A percentile compares a stretch with the other conserved stretches of the same genome.
Conservation (phyloP, 495 filamentous ascomycete species). For the Choiromyces venosus region DNA sequence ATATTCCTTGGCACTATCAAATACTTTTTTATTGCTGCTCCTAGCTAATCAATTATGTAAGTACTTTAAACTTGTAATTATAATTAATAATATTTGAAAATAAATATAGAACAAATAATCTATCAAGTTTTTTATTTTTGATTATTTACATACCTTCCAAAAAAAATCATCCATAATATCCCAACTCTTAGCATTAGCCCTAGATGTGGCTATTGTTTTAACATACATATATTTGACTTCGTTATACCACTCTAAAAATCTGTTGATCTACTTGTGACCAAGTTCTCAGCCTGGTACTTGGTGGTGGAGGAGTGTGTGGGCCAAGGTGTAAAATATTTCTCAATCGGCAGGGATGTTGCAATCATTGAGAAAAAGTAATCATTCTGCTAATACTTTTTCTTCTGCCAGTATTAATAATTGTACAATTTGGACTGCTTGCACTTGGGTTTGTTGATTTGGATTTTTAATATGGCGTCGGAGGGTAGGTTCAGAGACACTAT, state of each 20-base stretch:
- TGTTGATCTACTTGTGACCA: conserved; percentile 4
- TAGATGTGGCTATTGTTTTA: conserved; percentile 1
- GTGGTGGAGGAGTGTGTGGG: neutral
- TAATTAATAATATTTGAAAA: too few relatives aligned
- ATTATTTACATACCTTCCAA: too few relatives aligned
- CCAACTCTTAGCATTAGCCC: too few relatives aligned
- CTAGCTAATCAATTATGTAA: conserved; percentile 4
- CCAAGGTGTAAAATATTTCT: too few relatives aligned
- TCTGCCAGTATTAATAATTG: conserved; percentile 2
- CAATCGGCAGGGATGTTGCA: conserved; percentile 14
- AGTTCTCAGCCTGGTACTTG: neutral
- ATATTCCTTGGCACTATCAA: too few relatives aligned
- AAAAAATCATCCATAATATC: too few relatives aligned
- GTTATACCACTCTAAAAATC: neutral
- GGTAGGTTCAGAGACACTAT: conserved; percentile 2
- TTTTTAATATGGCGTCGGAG: conserved; percentile 8
- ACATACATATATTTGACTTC: neutral
- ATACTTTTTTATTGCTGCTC: neutral
- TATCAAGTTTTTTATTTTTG: too few relatives aligned
- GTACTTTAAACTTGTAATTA: too few relatives aligned
- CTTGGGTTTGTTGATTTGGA: conserved; percentile 1
- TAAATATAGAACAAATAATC: too few relatives aligned
- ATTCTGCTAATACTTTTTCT: conserved; percentile 3
- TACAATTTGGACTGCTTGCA: too few relatives aligned
- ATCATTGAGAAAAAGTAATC: conserved; percentile 9